Conservation (phyloP, 202 grass and related monocot species). For the Digitaria exilis region DNA sequence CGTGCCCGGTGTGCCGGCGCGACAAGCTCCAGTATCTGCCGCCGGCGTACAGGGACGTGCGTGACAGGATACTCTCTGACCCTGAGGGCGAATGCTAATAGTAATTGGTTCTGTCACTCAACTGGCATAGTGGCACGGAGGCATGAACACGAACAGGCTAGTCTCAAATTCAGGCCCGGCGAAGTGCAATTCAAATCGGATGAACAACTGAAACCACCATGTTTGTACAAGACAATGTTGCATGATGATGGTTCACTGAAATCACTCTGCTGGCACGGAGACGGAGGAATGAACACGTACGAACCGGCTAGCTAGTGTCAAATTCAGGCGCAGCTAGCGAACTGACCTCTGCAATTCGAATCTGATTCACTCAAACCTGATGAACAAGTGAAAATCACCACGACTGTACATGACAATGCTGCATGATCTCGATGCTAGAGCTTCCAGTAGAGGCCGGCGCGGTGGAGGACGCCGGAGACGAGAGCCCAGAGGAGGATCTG, state of each 20-base stretch:
- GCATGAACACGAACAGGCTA: too few species aligned
- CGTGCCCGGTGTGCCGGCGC: background rate
- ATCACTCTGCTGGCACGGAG: too few species aligned
- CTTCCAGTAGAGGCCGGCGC: constrained; percentile 81
- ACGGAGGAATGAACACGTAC: background rate
- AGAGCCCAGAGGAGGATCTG: constrained; percentile 89
- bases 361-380: background rate
- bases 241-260: too few species aligned
- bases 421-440: constrained; percentile 35
- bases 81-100: background rate
- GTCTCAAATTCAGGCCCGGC: too few species aligned
- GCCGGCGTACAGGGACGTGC: background rate
- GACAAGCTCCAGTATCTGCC: background rate
- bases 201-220: too few species aligned
- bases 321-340: background rate
- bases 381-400: background rate
- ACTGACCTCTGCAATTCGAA: background rate
- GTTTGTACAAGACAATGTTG: too few species aligned
- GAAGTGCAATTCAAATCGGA: too few species aligned
- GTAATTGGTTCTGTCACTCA: too few species aligned
- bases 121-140: too few species aligned
- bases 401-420: background rate
- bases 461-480: constrained; percentile 70
- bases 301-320: background rate
- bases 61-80: background rate